phyloP scores from a whole-genome alignment of 2,329 filamentous ascomycete genomes.

The Annulohypoxylon truncatum region DNA sequence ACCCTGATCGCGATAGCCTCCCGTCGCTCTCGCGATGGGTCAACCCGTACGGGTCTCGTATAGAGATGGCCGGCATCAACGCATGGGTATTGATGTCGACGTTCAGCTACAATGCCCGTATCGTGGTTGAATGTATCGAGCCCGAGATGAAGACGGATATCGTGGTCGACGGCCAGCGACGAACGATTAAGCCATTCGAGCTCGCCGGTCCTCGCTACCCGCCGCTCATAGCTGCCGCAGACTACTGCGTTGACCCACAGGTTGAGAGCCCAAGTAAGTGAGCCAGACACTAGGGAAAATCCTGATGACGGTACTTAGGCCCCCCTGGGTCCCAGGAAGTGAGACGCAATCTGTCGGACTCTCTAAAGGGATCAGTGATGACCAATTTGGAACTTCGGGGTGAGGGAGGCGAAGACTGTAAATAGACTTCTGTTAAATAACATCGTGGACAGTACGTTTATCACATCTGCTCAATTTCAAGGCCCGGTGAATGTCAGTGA shows the following conservation, averaged over 20 bases:
- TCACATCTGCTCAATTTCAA: neutral
- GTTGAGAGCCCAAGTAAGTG: too few species aligned
- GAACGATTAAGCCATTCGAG: conserved; percentile 25
- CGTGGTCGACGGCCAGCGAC: conserved; percentile 35
- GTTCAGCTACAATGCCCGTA: conserved; percentile 45
- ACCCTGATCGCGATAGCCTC: neutral
- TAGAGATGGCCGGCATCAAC: conserved; percentile 48
- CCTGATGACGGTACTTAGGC: too few species aligned
- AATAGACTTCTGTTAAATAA: neutral
- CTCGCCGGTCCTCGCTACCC: conserved; percentile 33
- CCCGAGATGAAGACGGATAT: conserved; percentile 31
- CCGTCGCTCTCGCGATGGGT: conserved; percentile 39
- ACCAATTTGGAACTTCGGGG: neutral
- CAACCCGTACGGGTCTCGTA: conserved; percentile 42
- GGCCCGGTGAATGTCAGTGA: too few species aligned
- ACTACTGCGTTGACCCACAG: neutral
- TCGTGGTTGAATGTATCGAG: conserved; percentile 41
- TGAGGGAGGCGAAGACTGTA: neutral
- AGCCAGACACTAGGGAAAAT: too few species aligned
- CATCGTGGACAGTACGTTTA: too few species aligned
- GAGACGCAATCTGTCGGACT: neutral
- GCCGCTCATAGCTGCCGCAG: conserved; percentile 10
- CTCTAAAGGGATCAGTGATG: neutral
- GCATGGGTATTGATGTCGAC: conserved; percentile 46
- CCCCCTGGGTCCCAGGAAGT: neutral